Percentiles rank a stretch among this genome's conserved stretches.
Evolutionary conservation across 768 basidiomycete species (phyloP).

Genomic region (Tylopilus sp.): DNA sequence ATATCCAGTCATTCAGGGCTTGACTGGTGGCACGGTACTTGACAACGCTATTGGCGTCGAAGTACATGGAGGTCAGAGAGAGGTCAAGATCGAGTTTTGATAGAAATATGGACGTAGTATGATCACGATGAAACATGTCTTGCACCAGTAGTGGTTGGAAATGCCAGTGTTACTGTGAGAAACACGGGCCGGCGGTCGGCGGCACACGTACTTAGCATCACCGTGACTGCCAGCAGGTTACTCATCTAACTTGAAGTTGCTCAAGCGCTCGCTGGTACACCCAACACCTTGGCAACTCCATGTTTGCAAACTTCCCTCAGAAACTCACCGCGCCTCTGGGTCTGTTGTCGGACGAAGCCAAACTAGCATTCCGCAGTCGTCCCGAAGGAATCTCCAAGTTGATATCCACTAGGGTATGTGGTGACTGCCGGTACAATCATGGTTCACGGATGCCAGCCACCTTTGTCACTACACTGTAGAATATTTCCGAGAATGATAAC

Average conservation of each 20-base stretch:
- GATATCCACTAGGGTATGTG: constrained; percentile 64
- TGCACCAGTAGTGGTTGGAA: neutral
- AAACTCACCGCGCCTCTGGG: constrained; percentile 72
- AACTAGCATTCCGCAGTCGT: constrained; percentile 84
- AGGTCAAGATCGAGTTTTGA: constrained; percentile 12
- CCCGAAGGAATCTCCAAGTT: constrained; percentile 78
- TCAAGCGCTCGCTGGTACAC: too few species aligned
- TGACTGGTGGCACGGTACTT: constrained; percentile 8
- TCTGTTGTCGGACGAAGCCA: constrained; percentile 82
- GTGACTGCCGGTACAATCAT: neutral
- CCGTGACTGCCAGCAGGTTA: too few species aligned
- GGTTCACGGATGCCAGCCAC: constrained; percentile 3
- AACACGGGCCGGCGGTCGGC: neutral
- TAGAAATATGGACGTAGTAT: neutral
- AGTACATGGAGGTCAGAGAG: constrained; percentile 1
- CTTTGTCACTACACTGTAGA: constrained; percentile 38
- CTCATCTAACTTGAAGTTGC: too few species aligned
- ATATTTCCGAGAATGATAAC: constrained; percentile 69
- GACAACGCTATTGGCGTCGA: neutral
- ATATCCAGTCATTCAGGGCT: constrained; percentile 6
- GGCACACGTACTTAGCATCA: too few species aligned
- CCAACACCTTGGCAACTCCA: constrained; percentile 16
- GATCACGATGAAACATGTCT: neutral
- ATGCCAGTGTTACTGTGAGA: neutral
- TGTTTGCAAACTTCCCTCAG: constrained; percentile 73